These are phyloP conservation scores for Nemania bipapillata DNA, from an alignment of 2,329 filamentous ascomycete genomes.

Conservation along the genomic window DNA sequence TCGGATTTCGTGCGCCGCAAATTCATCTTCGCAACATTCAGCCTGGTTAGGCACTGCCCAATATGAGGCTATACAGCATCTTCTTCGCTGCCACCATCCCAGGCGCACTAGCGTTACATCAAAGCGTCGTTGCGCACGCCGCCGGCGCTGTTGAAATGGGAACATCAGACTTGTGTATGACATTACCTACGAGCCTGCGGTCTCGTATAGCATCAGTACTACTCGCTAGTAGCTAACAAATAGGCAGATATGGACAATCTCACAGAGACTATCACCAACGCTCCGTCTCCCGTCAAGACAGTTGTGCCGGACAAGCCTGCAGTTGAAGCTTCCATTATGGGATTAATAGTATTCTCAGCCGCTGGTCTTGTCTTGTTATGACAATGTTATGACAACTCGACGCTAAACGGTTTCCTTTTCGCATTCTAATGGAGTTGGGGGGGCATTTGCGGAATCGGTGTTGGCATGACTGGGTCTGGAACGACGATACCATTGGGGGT, in stretches of 20 bases:
- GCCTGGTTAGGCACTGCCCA: constrained; percentile 16
- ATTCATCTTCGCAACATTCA: not conserved
- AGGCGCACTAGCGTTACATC: constrained; percentile 39
- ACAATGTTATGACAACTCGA: too few species aligned
- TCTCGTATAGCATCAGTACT: not conserved
- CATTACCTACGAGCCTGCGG: constrained; percentile 16
- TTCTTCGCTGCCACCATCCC: constrained; percentile 34
- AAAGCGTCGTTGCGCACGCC: constrained; percentile 39
- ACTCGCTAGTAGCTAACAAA: constrained; percentile 32
- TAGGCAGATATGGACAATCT: constrained; percentile 40
- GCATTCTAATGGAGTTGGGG: constrained; percentile 44
- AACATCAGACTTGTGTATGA: constrained; percentile 37
- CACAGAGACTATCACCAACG: constrained; percentile 39
- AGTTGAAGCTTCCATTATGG: constrained; percentile 50
- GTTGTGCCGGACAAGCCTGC: constrained; percentile 45
- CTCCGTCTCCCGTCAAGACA: constrained; percentile 40
- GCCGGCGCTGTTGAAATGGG: constrained; percentile 34
- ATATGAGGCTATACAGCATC: constrained; percentile 44
- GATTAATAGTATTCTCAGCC: constrained; percentile 49
- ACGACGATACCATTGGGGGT: constrained; percentile 15
- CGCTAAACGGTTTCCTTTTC: constrained; percentile 13
- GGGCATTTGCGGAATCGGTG: not conserved
- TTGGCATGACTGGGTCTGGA: constrained; percentile 16
- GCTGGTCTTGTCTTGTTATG: constrained; percentile 49
- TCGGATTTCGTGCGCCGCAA: constrained; percentile 1